A percentile compares a stretch with the other conserved stretches of the same genome.
These are phyloP conservation scores for Didymella segeticola DNA, from an alignment of 2,329 filamentous ascomycete genomes.

Conservation along the genomic window DNA sequence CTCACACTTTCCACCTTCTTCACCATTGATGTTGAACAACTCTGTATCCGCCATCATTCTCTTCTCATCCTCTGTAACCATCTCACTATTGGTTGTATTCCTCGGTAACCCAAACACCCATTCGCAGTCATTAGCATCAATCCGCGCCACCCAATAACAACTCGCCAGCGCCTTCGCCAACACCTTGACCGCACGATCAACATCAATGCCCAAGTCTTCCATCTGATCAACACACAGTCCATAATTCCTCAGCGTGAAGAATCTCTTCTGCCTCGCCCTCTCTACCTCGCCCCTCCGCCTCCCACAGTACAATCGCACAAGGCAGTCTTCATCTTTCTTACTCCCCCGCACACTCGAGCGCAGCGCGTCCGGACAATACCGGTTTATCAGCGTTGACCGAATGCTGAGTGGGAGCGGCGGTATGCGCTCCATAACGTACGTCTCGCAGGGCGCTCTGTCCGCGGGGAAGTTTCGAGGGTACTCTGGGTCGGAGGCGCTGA, in stretches of 20 bases:
- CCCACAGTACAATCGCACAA: background rate
- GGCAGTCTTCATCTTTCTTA: background rate
- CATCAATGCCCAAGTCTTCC: background rate
- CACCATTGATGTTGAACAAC: background rate
- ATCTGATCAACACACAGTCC: background rate
- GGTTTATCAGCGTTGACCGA: background rate
- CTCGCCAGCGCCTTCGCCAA: background rate
- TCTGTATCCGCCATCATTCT: background rate
- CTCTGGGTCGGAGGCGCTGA: background rate
- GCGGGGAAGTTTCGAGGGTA: background rate
- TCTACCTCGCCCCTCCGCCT: background rate
- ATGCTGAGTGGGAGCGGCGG: background rate
- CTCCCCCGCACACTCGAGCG: background rate
- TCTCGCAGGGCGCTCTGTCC: background rate
- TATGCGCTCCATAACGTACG: background rate
- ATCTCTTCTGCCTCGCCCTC: background rate
- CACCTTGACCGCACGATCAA: background rate
- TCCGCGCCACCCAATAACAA: background rate
- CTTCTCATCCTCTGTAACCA: background rate
- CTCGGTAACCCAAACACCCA: background rate
- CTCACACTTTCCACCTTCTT: background rate
- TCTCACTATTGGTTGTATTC: background rate
- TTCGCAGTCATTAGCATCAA: background rate
- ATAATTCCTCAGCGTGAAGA: background rate
- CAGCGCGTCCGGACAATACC: background rate